A percentile compares a stretch with the other conserved stretches of the same genome.
Evolutionary conservation across 176 grass and related monocot genomes (phyloP).

Genomic region (Secale cereale): DNA sequence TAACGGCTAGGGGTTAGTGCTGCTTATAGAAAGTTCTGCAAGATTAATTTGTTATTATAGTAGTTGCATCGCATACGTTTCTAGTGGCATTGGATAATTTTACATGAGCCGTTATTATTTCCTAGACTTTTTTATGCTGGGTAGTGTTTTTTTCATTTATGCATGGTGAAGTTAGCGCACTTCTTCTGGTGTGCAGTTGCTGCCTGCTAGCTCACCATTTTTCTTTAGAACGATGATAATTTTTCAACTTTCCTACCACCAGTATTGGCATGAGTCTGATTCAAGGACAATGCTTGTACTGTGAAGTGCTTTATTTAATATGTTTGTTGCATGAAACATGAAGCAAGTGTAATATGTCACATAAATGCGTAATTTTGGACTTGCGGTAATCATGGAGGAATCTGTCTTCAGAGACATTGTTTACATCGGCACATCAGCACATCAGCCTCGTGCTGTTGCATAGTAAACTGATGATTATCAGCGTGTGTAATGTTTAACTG

Average conservation of each 20-base stretch:
- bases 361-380: not conserved
- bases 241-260: not conserved
- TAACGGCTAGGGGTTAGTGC: not conserved
- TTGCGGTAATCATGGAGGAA: not conserved
- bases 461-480: not conserved
- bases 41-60: not conserved
- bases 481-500: not conserved
- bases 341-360: not conserved
- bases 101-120: not conserved
- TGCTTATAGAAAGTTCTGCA: not conserved
- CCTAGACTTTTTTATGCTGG: not conserved
- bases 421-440: conserved; percentile 11
- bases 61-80: not conserved
- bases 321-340: not conserved
- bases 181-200: conserved; percentile 4
- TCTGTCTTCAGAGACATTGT: not conserved
- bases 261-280: not conserved
- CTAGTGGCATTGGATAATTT: not conserved
- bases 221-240: not conserved
- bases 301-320: conserved; percentile 13
- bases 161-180: not conserved
- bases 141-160: not conserved
- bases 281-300: not conserved
- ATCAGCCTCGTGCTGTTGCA: not conserved
- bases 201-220: not conserved